A percentile compares a stretch with the other conserved stretches of the same genome.
phyloP scores from a whole-genome alignment of 2,329 filamentous ascomycete species.

The Beauveria australis region DNA sequence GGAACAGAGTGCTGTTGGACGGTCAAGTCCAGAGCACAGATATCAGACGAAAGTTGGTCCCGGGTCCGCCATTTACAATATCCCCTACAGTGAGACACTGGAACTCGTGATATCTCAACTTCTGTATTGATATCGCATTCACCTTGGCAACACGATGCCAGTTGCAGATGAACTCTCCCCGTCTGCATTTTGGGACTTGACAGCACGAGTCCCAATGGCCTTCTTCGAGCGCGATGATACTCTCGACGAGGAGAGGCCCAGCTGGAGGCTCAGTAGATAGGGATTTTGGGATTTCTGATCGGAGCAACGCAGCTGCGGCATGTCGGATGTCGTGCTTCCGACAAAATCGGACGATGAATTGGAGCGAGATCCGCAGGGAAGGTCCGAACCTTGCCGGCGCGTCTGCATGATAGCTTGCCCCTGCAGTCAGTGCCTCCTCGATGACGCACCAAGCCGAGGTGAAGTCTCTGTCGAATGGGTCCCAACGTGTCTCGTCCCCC shows the following conservation, averaged over 20 bases:
- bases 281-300: background rate
- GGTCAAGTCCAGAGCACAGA: background rate
- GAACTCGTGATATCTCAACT: background rate
- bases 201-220: background rate
- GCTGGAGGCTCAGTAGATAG: background rate
- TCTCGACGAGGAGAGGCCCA: background rate
- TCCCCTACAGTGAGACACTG: background rate
- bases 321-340: background rate
- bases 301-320: background rate
- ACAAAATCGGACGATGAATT: background rate
- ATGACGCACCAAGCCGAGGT: background rate
- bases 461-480: background rate
- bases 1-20: background rate
- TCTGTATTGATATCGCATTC: background rate
- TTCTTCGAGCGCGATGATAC: background rate
- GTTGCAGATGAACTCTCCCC: background rate
- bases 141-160: background rate
- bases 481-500: background rate
- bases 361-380: background rate
- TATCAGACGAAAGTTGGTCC: background rate
- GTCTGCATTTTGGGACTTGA: background rate
- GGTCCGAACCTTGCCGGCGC: background rate
- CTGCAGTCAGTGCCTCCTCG: background rate
- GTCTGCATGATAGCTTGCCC: background rate
- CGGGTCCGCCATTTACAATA: background rate